Percentiles rank a stretch among this genome's conserved stretches.
Conservation (phyloP, 768 basidiomycete genomes). For the Leccinum incarnatum region DNA sequence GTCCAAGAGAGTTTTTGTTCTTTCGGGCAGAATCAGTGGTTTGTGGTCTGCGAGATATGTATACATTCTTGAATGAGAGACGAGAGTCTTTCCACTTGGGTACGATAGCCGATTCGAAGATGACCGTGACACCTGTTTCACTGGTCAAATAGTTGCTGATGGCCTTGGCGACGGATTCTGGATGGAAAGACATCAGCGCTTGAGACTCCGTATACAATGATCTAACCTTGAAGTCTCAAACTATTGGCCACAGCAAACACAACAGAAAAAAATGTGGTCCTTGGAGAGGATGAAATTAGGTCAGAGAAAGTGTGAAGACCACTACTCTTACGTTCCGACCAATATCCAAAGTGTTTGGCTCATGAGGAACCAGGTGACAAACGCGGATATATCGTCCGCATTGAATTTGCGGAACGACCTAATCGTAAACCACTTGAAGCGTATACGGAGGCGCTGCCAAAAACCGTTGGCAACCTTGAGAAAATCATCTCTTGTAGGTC, state of each 20-base stretch:
- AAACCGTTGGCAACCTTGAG: conserved; percentile 84
- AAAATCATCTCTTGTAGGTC: conserved; percentile 88
- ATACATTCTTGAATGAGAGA: conserved; percentile 96
- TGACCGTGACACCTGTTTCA: conserved; percentile 90
- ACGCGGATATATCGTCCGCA: conserved; percentile 95
- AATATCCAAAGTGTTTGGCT: conserved; percentile 96
- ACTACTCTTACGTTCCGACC: conserved; percentile 57
- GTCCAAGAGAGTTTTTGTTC: conserved; percentile 33
- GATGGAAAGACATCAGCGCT: conserved; percentile 7
- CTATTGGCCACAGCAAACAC: conserved; percentile 89
- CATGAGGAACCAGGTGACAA: conserved; percentile 93
- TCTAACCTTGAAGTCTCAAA: conserved; percentile 74
- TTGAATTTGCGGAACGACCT: conserved; percentile 93
- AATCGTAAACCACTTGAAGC: conserved; percentile 98
- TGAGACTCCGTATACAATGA: background rate
- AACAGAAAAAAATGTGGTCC: conserved; percentile 95
- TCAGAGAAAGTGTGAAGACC: background rate
- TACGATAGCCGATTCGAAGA: conserved; percentile 97
- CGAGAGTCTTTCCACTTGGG: conserved; percentile 97
- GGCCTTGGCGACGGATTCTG: conserved; percentile 80
- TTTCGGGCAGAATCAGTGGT: conserved; percentile 16
- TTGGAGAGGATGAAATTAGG: conserved; percentile 25
- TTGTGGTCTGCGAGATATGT: conserved; percentile 76
- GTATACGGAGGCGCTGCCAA: conserved; percentile 83
- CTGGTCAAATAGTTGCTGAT: conserved; percentile 92